Evolutionary conservation across 768 basidiomycete genomes (phyloP), one percentile per base, ranked within the genome.

Genomic region (Harrya chromipes): DNA sequence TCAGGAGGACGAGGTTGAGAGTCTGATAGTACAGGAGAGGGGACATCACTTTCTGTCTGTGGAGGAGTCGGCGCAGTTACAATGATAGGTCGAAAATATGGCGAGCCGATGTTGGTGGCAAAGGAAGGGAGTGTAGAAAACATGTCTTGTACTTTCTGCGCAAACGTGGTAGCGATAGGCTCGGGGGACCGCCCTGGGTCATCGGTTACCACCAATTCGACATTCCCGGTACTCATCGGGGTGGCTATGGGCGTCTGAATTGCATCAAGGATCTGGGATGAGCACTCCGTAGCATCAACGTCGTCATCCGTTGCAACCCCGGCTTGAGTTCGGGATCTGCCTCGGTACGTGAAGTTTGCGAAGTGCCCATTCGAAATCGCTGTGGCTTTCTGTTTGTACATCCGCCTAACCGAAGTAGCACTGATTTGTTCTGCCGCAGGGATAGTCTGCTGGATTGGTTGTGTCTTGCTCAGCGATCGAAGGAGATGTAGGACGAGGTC

Each of bases 1-100:
- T 87, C 85, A n/a, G 81, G 69, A 27, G 72, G 65, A 38, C 81
- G 68, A 29, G 81, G 68, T 43, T 73, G 70, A 4, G 74, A 65
- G 56, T 84, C 82, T 10, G 75, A n/a, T n/a, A n/a, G 69, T 3
- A 47, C 46, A 21, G 56, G 46, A 43, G 48, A 43, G 16, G 57
- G 45, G 14, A 46, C 48, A 19, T 54, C 49, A 6, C 36, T 34
- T 26, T 54, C 51, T 16, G 33, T 49, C 12, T 50, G 52, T 33
- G 51, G 47, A n/a, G 52, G 31, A 23, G 43, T 39, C 44, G 57
- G 29, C 1, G 50, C 49, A 34, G 33, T 29, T 13, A 29, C 14
- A 16, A 60, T n/a, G n/a, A n/a, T 41, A n/a, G 59, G 31, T 6
- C n/a, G 57, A 37, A 61, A 31, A 33, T 63, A 58, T 9, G 51